These are phyloP conservation scores for Glutinoglossum americanum DNA, from an alignment of 495 filamentous ascomycete genomes.

Conservation along the genomic window DNA sequence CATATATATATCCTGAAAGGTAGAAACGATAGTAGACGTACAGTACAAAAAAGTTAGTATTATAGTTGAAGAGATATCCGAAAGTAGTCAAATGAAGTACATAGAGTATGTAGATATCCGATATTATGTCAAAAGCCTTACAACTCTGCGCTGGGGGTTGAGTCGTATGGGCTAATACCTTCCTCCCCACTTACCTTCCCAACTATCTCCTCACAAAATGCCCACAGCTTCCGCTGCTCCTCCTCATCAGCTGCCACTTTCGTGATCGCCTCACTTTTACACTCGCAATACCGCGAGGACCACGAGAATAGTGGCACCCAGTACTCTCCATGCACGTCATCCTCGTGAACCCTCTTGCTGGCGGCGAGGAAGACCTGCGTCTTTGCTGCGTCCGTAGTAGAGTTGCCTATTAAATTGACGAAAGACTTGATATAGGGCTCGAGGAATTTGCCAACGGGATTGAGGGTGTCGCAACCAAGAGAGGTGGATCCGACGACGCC, in stretches of 20 bases:
- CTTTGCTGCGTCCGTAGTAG: conserved; percentile 8
- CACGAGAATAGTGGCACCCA: conserved; percentile 8
- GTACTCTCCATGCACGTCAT: conserved; percentile 8
- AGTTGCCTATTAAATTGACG: conserved; percentile 4
- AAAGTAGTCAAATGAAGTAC: too few relatives aligned
- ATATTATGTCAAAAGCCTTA: too few relatives aligned
- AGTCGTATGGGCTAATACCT: neutral
- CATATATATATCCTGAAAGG: too few relatives aligned
- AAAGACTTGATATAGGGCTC: neutral
- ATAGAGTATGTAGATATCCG: too few relatives aligned
- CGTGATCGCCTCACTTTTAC: conserved; percentile 6
- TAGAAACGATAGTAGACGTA: too few relatives aligned
- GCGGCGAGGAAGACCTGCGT: conserved; percentile 11
- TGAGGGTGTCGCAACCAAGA: neutral
- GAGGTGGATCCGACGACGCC: neutral
- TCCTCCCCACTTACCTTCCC: neutral
- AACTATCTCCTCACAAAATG: conserved; percentile 6
- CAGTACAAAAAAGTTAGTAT: too few relatives aligned
- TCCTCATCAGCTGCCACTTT: conserved; percentile 5
- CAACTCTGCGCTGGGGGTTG: neutral
- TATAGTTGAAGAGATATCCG: too few relatives aligned
- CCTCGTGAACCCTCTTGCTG: conserved; percentile 3
- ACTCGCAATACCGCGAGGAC: conserved; percentile 5
- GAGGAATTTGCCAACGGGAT: neutral
- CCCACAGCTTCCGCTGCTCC: conserved; percentile 8